Percentiles rank a stretch among this genome's conserved stretches.
Conservation (phyloP, 176 grass and related monocot species). For the Musa itinerans region DNA sequence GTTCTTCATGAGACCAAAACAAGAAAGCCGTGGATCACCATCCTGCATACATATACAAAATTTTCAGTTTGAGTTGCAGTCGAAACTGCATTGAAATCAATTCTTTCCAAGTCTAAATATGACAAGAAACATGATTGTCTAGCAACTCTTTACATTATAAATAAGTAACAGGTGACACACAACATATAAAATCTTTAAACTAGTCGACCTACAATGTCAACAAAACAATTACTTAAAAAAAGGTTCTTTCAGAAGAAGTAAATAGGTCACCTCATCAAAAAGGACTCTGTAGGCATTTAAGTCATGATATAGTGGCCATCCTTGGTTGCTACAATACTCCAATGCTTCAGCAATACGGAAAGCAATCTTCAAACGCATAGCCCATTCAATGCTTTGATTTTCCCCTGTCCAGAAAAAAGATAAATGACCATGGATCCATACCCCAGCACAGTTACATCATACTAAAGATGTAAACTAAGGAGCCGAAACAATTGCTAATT, state of each 20-base stretch:
- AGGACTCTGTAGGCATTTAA: slow-evolving; percentile 85
- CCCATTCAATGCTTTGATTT: slow-evolving; percentile 94
- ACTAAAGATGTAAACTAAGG: too few species aligned
- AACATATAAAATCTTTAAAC: too few species aligned
- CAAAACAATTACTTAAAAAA: too few species aligned
- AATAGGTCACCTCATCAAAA: slow-evolving; percentile 59
- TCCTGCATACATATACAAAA: slow-evolving; percentile 39
- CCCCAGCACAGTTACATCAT: not conserved
- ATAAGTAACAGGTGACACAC: too few species aligned
- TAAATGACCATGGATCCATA: slow-evolving; percentile 9
- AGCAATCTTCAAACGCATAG: slow-evolving; percentile 86
- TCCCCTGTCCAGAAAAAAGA: slow-evolving; percentile 50
- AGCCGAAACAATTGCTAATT: not conserved
- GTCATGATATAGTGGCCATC: slow-evolving; percentile 78
- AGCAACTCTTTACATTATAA: too few species aligned
- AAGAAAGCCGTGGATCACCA: slow-evolving; percentile 76
- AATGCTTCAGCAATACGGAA: slow-evolving; percentile 75
- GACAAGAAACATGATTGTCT: too few species aligned
- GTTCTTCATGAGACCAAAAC: slow-evolving; percentile 95
- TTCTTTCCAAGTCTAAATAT: too few species aligned
- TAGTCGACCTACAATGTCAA: too few species aligned
- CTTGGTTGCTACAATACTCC: slow-evolving; percentile 61
- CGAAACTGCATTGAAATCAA: too few species aligned
- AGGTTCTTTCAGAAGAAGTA: slow-evolving; percentile 7
- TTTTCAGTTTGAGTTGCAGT: not conserved